Evolutionary conservation across 805 yeast genomes (phyloP), one percentile per base, ranked within the genome.

Genomic region (Ogataea corticis): DNA sequence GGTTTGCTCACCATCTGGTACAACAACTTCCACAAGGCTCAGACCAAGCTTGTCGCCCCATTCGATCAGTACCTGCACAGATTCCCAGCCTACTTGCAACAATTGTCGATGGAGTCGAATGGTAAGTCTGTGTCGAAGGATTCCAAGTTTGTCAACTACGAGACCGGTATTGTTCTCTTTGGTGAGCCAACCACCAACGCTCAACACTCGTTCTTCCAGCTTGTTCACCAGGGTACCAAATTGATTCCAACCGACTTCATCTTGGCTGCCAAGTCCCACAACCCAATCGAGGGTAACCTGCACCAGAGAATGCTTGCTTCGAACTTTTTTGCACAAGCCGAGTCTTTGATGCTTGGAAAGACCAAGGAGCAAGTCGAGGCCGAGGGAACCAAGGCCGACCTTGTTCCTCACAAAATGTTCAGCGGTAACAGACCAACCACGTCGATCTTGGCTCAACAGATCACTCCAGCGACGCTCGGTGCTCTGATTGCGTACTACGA

Each of bases 151-250:
- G 89, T 96, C 66, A 81, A 83, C 76, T 94, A 94, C 79, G 90
- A 94, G 63, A 92, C 98, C 39, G 99, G 99, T 59, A 78, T 96
- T 50, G 89, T 94, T 53, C 75, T 94, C 62, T 94, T 94, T 63
- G 99, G 99, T 65, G 99, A 94, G 76, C 98, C 99, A 65, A 94
- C 96, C 53, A 94, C 99, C 49, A 94, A 94, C 70, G 95, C 99
- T 45, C 99, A 94, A 77, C 99, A 94, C 75, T 91, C 97, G 28
- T 94, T 94, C 86, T 94, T 94, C 92, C 99, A 94, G 76, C 82
- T 94, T 71, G 96, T 94, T 48, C 99, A 94, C 75, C 99, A 94
- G 77, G 99, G 99, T 68, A 90, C 98, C 56, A 94, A 94, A 76
- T 76, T 91, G 67, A 94, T 94, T 58, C 99, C 99, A 61, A 75